A percentile compares a stretch with the other conserved stretches of the same genome.
These are phyloP conservation scores for Tremella yokohamensis DNA, from an alignment of 768 basidiomycete genomes.

Conservation along the genomic window DNA sequence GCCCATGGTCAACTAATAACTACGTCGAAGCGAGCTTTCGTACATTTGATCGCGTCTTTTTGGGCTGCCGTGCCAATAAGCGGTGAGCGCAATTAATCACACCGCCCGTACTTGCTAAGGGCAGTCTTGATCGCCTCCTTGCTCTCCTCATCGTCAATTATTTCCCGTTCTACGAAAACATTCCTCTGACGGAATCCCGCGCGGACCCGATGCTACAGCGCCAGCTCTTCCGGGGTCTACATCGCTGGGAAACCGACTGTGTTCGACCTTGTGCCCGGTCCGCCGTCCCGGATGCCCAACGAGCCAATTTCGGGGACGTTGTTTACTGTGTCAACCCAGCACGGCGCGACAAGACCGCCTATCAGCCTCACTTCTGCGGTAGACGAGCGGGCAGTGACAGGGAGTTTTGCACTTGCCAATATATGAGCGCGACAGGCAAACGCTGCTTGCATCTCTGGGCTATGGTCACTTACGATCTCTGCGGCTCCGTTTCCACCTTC, in stretches of 20 bases:
- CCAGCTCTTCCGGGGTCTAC: slow-evolving; percentile 2
- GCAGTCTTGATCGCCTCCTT: slow-evolving; percentile 14
- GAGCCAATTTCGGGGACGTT: background rate
- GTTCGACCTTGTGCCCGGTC: background rate
- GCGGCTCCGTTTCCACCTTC: slow-evolving; percentile 8
- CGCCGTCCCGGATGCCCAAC: background rate
- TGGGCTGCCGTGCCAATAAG: slow-evolving; percentile 12
- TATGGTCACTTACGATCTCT: slow-evolving; percentile 7
- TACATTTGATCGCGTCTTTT: slow-evolving; percentile 14
- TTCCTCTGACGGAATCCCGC: background rate
- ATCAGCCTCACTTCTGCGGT: slow-evolving; percentile 3
- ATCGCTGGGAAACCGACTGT: slow-evolving; percentile 13
- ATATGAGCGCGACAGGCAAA: background rate
- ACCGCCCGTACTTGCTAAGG: background rate
- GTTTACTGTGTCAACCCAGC: slow-evolving; percentile 2
- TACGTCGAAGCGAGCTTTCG: slow-evolving; percentile 14
- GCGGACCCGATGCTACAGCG: background rate
- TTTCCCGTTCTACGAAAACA: slow-evolving; percentile 16
- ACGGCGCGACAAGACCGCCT: background rate
- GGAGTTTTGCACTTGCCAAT: slow-evolving; percentile 12
- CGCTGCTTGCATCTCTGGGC: slow-evolving; percentile 8
- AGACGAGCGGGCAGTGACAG: background rate
- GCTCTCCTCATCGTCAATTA: slow-evolving; percentile 7
- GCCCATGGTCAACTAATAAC: slow-evolving; percentile 19
- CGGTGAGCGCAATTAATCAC: background rate